Evolutionary conservation across 257 asterid genomes (phyloP).

Genomic region (Solanum clarkiae): DNA sequence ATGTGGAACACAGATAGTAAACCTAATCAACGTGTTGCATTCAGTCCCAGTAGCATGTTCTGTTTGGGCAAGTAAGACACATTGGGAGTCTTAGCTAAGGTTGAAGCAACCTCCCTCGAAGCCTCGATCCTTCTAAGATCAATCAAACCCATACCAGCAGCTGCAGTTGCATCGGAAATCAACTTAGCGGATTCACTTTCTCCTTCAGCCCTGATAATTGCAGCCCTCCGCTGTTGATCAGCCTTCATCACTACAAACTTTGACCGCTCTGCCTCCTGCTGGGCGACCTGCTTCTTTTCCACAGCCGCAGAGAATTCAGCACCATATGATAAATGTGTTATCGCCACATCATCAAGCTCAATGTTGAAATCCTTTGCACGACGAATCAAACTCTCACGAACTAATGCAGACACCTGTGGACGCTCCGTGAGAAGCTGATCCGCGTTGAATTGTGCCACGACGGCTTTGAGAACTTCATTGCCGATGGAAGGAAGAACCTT

Average conservation of each 20-base stretch:
- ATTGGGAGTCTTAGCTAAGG: slow-evolving; percentile 23
- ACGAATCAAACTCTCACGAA: slow-evolving; percentile 67
- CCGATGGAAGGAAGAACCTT: slow-evolving; percentile 98
- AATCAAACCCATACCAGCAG: slow-evolving; percentile 34
- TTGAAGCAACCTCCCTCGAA: slow-evolving; percentile 29
- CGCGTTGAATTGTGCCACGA: slow-evolving; percentile 96
- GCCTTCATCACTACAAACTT: slow-evolving; percentile 85
- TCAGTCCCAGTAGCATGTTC: slow-evolving; percentile 30
- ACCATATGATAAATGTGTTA: slow-evolving; percentile 85
- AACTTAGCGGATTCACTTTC: slow-evolving; percentile 40
- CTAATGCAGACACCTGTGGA: slow-evolving; percentile 88
- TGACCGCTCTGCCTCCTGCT: slow-evolving; percentile 96
- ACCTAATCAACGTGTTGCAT: slow-evolving; percentile 15
- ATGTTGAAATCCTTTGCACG: slow-evolving; percentile 91
- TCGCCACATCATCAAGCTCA: slow-evolving; percentile 80
- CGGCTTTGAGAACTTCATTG: slow-evolving; percentile 83
- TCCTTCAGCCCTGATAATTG: slow-evolving; percentile 37
- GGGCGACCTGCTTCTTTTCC: slow-evolving; percentile 99
- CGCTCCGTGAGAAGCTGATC: slow-evolving; percentile 89
- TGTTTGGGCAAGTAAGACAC: slow-evolving; percentile 26
- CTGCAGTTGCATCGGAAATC: slow-evolving; percentile 33
- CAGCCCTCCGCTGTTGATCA: slow-evolving; percentile 38
- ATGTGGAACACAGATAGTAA: background rate
- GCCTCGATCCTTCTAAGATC: slow-evolving; percentile 36
- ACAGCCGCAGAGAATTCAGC: slow-evolving; percentile 86